Evolutionary conservation across 1,139 yeast genomes (phyloP), one percentile per base, ranked within the genome.

Genomic region (Tardiomyces digboiensis): DNA sequence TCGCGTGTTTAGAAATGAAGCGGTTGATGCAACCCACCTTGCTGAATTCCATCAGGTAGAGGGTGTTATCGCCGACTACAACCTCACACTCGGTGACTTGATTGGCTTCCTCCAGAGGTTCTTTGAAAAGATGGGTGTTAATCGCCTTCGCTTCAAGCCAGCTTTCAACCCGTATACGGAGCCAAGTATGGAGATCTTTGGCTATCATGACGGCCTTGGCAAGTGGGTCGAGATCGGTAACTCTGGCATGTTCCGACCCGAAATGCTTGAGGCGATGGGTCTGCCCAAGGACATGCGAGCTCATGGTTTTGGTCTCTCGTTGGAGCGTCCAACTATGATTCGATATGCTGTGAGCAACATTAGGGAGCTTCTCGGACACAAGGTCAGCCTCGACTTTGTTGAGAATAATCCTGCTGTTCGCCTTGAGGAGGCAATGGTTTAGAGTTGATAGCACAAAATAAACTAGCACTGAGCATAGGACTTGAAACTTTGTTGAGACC

Each of bases 221-320:
- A 91, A 88, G 66, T 93, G 98, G 98, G 98, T 93, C 51, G 99
- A 93, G 72, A 89, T 93, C 61, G 99, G 99, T 66, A 93, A 93
- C 74, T 87, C 97, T 20, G 99, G 98, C 66, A 84, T 93, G 96
- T 93, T 93, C 75, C 81, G 99, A 70, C 98, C 99, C 20, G 99
- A 93, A 68, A 93, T 93, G 99, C 76, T 93, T 65, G 96, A 88
- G 69, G 72, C 96, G 41, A 89, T 91, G 97, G 98, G 98, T 29
- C 76, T 93, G 61, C 98, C 98, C 50, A 82, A 82, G 72, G 84
- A 87, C 64, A 69, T 93, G 71, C 77, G 97, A 65, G 97, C 91
- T 23, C 77, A 88, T 56, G 99, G 99, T 52, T 93, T 95, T 91
- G 99, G 99, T 60, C 75, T 93, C 58, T 84, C 95, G 38, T 75